Conservation (phyloP, 192 early-diverging fungal species). For the Pilobolus umbonatus region DNA sequence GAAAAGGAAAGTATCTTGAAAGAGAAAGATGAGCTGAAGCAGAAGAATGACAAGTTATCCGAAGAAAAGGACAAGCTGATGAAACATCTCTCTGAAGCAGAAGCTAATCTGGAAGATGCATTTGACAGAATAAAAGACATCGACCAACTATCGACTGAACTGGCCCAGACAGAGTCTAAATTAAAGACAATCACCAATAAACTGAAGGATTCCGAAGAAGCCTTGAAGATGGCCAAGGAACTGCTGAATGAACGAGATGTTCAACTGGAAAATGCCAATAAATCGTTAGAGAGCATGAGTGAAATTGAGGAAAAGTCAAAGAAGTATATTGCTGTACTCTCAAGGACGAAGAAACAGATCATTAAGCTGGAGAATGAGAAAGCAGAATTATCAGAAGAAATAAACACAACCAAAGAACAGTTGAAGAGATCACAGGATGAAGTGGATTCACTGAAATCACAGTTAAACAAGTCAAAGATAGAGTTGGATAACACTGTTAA, state of each 20-base stretch:
- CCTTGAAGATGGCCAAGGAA: constrained; percentile 40
- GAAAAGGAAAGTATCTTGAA: background rate
- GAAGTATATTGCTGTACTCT: constrained; percentile 37
- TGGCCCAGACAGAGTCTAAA: constrained; percentile 32
- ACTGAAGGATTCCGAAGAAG: constrained; percentile 42
- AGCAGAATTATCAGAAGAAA: constrained; percentile 7
- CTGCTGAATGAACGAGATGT: constrained; percentile 45
- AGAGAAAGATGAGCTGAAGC: background rate
- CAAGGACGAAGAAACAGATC: constrained; percentile 51
- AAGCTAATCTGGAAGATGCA: constrained; percentile 35
- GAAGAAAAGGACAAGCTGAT: background rate
- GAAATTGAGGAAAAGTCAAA: constrained; percentile 48
- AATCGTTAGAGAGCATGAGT: background rate
- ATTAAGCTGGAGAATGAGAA: constrained; percentile 49
- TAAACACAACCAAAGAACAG: constrained; percentile 5
- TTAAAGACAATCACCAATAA: constrained; percentile 27
- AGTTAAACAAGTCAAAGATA: background rate
- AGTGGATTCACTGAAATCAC: constrained; percentile 6
- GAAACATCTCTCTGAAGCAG: constrained; percentile 13
- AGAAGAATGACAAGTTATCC: background rate
- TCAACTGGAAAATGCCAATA: constrained; percentile 14
- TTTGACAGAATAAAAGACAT: constrained; percentile 26
- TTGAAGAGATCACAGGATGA: background rate
- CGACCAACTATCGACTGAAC: background rate
- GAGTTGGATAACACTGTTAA: constrained; percentile 21